Conservation (phyloP, 23 red algal species). For the Chondrus crispus region DNA sequence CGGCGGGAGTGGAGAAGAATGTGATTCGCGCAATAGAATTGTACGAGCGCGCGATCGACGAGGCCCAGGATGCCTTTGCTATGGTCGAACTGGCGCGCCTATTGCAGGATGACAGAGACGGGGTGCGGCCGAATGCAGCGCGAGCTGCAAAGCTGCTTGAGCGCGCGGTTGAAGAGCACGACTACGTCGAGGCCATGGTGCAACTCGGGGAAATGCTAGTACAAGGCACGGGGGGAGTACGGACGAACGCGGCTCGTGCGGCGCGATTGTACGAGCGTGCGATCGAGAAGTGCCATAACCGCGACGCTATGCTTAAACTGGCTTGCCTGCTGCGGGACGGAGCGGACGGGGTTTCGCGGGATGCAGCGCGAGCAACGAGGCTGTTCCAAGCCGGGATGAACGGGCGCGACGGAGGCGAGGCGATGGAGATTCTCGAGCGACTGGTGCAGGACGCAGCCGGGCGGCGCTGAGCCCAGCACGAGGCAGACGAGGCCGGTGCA, state of each 20-base stretch:
- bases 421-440: no score
- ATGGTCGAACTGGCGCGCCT: constrained; percentile 24
- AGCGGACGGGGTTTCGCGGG: constrained; percentile 6
- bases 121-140: background rate
- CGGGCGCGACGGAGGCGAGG: no score
- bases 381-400: background rate
- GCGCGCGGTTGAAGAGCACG: background rate
- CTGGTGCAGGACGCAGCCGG: no score
- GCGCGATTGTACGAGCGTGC: constrained; percentile 22
- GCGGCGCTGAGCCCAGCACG: no score
- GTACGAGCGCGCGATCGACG: constrained; percentile 34
- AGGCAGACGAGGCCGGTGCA: no score
- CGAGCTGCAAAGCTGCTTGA: no score
- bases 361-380: background rate
- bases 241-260: background rate
- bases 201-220: constrained; percentile 6
- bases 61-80: constrained; percentile 2
- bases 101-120: background rate
- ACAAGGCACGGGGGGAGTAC: background rate
- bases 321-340: constrained; percentile 13
- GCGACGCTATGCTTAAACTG: background rate
- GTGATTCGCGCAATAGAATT: constrained; percentile 13
- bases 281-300: constrained; percentile 2
- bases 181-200: constrained; percentile 8
- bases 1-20: background rate